Evolutionary conservation across 192 early-diverging fungal species (phyloP), one percentile per base, ranked within the genome.

Genomic region (Podila horticola): DNA sequence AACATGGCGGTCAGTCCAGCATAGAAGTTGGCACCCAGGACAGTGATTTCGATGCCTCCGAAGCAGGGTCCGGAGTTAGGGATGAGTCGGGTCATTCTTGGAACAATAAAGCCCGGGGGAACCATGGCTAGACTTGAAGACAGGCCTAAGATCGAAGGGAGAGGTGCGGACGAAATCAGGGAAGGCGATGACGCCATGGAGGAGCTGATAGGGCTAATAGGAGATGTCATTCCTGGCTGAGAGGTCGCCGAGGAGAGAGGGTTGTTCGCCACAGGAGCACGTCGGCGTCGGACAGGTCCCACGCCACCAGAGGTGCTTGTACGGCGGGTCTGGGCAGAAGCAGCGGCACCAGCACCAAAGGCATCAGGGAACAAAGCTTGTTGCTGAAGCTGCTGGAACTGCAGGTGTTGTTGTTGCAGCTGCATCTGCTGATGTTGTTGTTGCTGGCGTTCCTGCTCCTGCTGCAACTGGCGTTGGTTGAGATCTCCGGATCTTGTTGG

Each of bases 11-110:
- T 87, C 38, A 89, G 48, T 83, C 95, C 72, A 81, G 90, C 89
- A 71, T 91, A 91, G 83, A 98, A 96, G 34, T 93, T 92, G 13
- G 86, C 87, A 9, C 97, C 97, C 8, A 94, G 81, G 11, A 98
- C 85, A 26, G 96, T 95, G 15, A 97, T 84, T 57, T 94, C 94
- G 10, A 93, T 86, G 15, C 97, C 97, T 52, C 97, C 97, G 74
- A 90, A 91, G 41, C 93, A 87, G 0, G 97, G 97, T 8, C 97
- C 97, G 67, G 93, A 89, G 24, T 87, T 84, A 1, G 97, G 97
- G 41, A 95, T 93, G 63, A 98, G 73, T 49, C 94, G 87, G 33
- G 88, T 88, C 24, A 98, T 88, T 51, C 86, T 84, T 13, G 90
- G 85, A 5, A 84, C 31, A 41, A 76, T 71, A 30, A 75, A 79